A percentile compares a stretch with the other conserved stretches of the same genome.
These are phyloP conservation scores for Fomitopsis pulvina DNA, from an alignment of 768 basidiomycete species.

Conservation along the genomic window DNA sequence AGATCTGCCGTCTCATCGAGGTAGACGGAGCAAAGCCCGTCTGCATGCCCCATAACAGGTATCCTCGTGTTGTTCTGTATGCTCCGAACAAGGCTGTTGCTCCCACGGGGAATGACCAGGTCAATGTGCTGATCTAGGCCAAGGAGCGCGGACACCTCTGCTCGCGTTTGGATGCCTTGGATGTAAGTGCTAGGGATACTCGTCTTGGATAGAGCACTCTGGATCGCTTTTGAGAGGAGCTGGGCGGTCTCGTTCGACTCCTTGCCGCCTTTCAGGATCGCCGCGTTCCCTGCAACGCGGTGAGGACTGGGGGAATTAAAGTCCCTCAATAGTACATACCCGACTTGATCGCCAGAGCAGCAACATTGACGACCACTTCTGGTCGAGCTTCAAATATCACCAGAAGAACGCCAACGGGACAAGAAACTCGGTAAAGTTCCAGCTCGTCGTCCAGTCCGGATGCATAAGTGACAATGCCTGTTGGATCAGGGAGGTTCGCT, in stretches of 20 bases:
- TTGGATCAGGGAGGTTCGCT: constrained; percentile 79
- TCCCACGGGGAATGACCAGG: constrained; percentile 93
- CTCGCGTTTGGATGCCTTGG: constrained; percentile 86
- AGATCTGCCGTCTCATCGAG: constrained; percentile 76
- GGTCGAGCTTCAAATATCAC: constrained; percentile 98
- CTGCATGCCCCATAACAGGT: constrained; percentile 98
- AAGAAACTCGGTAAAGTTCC: constrained; percentile 89
- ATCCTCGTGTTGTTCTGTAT: constrained; percentile 91
- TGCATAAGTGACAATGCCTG: constrained; percentile 81
- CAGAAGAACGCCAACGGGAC: constrained; percentile 92
- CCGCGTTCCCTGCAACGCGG: constrained; percentile 90
- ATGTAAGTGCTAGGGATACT: constrained; percentile 75
- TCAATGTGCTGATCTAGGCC: constrained; percentile 90
- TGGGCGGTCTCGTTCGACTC: constrained; percentile 81
- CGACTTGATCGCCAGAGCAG: constrained; percentile 92
- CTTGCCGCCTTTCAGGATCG: constrained; percentile 96
- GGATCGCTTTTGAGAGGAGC: constrained; percentile 75
- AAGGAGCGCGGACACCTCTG: constrained; percentile 84
- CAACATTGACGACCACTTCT: constrained; percentile 97
- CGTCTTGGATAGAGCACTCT: constrained; percentile 66
- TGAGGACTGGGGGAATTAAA: too few species aligned
- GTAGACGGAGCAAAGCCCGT: constrained; percentile 89
- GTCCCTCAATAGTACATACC: too few species aligned
- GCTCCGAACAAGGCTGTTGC: constrained; percentile 79
- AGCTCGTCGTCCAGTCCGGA: constrained; percentile 82